phyloP scores from a whole-genome alignment of 306 rosid species.

The Lupinus albus region DNA sequence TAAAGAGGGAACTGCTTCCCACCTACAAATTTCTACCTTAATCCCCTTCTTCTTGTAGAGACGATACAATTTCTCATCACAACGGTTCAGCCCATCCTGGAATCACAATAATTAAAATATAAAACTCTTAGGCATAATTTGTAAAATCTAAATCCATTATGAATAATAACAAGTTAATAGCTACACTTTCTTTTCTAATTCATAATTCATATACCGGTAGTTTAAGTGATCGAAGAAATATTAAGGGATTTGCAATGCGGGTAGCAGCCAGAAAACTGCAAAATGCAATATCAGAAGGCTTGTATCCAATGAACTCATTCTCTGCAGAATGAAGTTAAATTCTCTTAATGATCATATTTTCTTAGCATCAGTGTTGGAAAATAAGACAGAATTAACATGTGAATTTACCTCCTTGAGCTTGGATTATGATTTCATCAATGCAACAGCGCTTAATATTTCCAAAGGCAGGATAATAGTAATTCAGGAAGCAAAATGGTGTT shows the following conservation, averaged over 20 bases:
- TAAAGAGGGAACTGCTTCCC: not conserved
- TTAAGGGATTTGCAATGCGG: not conserved
- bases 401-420: constrained; percentile 40
- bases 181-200: not conserved
- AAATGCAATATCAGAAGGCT: constrained; percentile 28
- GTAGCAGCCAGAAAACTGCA: not conserved
- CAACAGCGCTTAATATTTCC: constrained; percentile 32
- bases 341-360: not conserved
- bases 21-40: too few relatives aligned
- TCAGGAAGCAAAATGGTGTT: constrained; percentile 30
- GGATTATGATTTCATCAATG: constrained; percentile 39
- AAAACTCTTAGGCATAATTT: not conserved
- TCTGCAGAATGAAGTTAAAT: constrained; percentile 12
- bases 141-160: not conserved
- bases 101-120: not conserved
- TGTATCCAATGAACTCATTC: not conserved
- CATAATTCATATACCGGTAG: not conserved
- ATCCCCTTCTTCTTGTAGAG: not conserved
- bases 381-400: not conserved
- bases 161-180: not conserved
- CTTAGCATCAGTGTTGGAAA: not conserved
- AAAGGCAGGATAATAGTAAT: constrained; percentile 16
- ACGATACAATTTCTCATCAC: too few relatives aligned
- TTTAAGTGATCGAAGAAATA: too few relatives aligned
- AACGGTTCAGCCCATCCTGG: not conserved